phyloP scores from a whole-genome alignment of 768 basidiomycete species.

The Wakefieldia striispora region DNA sequence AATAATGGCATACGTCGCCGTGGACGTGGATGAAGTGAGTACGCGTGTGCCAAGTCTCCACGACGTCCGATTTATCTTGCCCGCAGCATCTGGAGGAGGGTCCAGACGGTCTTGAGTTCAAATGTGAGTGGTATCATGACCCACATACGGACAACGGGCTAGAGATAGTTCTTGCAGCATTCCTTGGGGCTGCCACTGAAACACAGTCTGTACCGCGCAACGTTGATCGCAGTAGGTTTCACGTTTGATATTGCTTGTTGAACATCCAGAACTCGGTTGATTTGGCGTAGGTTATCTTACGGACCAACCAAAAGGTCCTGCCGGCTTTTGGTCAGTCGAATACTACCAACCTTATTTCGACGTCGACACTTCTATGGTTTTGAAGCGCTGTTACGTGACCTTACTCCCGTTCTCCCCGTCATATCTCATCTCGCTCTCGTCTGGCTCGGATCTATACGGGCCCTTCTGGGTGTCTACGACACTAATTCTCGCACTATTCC shows the following conservation, averaged over 20 bases:
- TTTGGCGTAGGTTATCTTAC: slow-evolving; percentile 56
- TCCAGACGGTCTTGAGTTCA: slow-evolving; percentile 68
- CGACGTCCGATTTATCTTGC: slow-evolving; percentile 1
- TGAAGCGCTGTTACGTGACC: slow-evolving; percentile 74
- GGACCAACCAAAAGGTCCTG: slow-evolving; percentile 48
- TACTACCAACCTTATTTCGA: slow-evolving; percentile 90
- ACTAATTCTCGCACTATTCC: slow-evolving; percentile 88
- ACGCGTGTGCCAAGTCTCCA: background rate
- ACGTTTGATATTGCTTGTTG: background rate
- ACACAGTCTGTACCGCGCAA: slow-evolving; percentile 34
- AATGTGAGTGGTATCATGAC: slow-evolving; percentile 43
- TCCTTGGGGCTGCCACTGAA: slow-evolving; percentile 41
- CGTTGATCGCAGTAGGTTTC: slow-evolving; percentile 47
- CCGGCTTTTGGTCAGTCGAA: slow-evolving; percentile 77
- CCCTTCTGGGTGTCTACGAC: slow-evolving; percentile 99
- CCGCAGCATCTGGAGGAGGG: slow-evolving; percentile 60
- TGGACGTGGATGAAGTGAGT: slow-evolving; percentile 69
- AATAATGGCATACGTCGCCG: slow-evolving; percentile 67
- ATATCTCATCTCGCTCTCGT: slow-evolving; percentile 61
- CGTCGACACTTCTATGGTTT: slow-evolving; percentile 76
- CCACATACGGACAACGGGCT: background rate
- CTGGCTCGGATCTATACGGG: slow-evolving; percentile 67
- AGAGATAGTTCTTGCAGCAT: slow-evolving; percentile 40
- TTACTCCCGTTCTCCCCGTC: slow-evolving; percentile 69
- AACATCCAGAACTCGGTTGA: background rate